Conservation (phyloP, 257 asterid species). For the Solanum gandarillasii region DNA sequence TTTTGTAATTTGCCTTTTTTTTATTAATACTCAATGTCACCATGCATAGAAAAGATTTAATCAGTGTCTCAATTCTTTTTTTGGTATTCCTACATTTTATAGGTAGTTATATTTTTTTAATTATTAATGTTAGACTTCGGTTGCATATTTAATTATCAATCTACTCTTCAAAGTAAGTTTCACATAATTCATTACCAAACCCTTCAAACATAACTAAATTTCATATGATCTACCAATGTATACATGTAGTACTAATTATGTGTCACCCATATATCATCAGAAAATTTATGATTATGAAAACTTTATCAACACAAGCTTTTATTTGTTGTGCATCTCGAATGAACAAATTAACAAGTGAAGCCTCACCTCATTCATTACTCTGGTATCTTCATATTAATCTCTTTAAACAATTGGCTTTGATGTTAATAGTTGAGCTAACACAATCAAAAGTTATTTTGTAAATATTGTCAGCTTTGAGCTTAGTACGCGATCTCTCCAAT, state of each 20-base stretch:
- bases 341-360: background rate
- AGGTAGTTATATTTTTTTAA: background rate
- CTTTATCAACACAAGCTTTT: background rate
- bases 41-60: too few relatives aligned
- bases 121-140: background rate
- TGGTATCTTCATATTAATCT: background rate
- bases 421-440: background rate
- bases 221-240: background rate
- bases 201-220: background rate
- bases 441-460: background rate
- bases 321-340: background rate
- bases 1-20: too few relatives aligned
- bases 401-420: background rate
- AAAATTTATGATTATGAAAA: background rate
- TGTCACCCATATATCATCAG: background rate
- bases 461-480: background rate
- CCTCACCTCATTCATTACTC: background rate
- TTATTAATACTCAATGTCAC: too few relatives aligned
- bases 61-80: too few relatives aligned
- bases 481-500: too few relatives aligned
- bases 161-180: background rate
- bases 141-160: background rate
- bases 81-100: background rate
- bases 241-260: too few relatives aligned
- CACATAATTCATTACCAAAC: background rate